phyloP scores from a whole-genome alignment of 164 flowering plant species.

The Cinnamomum chago region DNA sequence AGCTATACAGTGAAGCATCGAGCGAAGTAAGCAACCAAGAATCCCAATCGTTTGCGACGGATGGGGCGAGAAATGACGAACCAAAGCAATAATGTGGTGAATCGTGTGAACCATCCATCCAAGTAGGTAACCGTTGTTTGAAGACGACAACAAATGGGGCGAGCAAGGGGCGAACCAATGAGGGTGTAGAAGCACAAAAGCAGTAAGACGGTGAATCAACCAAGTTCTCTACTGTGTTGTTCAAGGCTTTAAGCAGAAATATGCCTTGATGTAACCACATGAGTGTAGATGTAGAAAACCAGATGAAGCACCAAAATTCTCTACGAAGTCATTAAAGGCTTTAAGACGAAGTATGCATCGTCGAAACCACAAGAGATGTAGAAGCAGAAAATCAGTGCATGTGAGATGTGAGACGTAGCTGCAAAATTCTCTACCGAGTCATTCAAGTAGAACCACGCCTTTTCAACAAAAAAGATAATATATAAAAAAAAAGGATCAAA shows the following conservation, averaged over 20 bases:
- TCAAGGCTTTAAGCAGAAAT: background rate
- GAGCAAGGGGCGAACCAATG: background rate
- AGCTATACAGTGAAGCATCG: background rate
- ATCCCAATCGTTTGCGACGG: background rate
- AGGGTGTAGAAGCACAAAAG: background rate
- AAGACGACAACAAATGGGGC: background rate
- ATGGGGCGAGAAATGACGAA: too few species aligned
- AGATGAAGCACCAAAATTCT: slow-evolving; percentile 53
- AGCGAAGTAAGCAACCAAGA: background rate
- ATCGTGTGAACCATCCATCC: too few species aligned
- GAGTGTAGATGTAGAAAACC: slow-evolving; percentile 62
- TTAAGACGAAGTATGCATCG: slow-evolving; percentile 39
- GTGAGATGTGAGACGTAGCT: slow-evolving; percentile 41
- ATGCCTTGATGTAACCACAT: slow-evolving; percentile 9
- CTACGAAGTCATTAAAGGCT: slow-evolving; percentile 15
- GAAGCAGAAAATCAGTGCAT: slow-evolving; percentile 55
- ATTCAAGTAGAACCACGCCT: slow-evolving; percentile 30
- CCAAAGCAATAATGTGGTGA: too few species aligned
- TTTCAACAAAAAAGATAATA: slow-evolving; percentile 43
- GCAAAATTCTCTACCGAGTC: slow-evolving; percentile 34
- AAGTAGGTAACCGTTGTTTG: background rate
- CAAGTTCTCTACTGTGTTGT: background rate
- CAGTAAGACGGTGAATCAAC: background rate
- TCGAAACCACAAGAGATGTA: slow-evolving; percentile 35
- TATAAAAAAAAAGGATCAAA: slow-evolving; percentile 22